A percentile compares a stretch with the other conserved stretches of the same genome.
phyloP scores from a whole-genome alignment of 2,329 filamentous ascomycete species.

The Aspergillus sp. region DNA sequence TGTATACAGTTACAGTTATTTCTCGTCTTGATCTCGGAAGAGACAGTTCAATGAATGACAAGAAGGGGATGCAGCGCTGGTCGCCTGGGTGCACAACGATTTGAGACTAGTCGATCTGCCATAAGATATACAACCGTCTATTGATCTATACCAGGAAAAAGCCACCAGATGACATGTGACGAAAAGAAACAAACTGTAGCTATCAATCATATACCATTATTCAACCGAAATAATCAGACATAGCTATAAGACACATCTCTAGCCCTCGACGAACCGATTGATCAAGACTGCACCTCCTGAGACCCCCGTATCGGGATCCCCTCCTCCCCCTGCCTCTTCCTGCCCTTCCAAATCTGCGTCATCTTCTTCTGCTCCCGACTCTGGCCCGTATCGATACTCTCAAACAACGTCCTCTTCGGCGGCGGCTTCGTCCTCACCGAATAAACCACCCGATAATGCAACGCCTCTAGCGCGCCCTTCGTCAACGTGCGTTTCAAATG shows the following conservation, averaged over 20 bases:
- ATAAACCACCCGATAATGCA: constrained; percentile 72
- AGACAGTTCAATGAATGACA: not conserved
- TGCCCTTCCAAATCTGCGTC: not conserved
- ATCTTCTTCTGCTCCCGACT: constrained; percentile 9
- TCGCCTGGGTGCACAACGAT: not conserved
- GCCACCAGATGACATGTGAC: too few species aligned
- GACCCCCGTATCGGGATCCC: not conserved
- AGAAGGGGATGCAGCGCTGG: not conserved
- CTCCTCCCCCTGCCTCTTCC: not conserved
- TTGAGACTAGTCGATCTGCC: not conserved
- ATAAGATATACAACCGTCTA: too few species aligned
- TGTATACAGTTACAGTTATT: constrained; percentile 12
- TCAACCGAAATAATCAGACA: not conserved
- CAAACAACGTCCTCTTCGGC: constrained; percentile 49
- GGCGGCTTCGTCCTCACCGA: constrained; percentile 65
- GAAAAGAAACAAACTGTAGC: not conserved
- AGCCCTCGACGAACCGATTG: too few species aligned
- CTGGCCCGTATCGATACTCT: constrained; percentile 16
- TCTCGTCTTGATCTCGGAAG: not conserved
- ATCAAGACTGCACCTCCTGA: not conserved
- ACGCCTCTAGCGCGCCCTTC: constrained; percentile 71
- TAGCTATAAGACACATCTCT: too few species aligned
- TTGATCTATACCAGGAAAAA: too few species aligned
- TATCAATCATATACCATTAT: not conserved
- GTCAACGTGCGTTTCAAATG: constrained; percentile 72